Percentiles rank a stretch among this genome's conserved stretches.
Conservation (phyloP, 257 asterid species). For the Schizonepeta tenuifolia region DNA sequence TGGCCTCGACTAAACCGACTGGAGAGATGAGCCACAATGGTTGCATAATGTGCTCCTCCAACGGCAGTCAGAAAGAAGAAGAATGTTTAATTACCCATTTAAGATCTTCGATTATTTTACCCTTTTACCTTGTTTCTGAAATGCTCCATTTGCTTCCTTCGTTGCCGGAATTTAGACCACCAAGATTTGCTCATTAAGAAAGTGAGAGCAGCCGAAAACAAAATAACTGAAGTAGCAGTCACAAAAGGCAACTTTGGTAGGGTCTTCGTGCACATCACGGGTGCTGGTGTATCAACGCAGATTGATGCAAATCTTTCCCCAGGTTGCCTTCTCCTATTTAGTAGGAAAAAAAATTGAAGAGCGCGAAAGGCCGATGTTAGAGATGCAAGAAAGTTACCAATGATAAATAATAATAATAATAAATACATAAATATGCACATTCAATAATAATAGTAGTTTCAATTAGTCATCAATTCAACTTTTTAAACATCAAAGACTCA, state of each 20-base stretch:
- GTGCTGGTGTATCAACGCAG: constrained; percentile 44
- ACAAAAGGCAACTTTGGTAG: constrained; percentile 39
- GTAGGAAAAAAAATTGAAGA: constrained; percentile 21
- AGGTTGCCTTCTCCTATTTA: constrained; percentile 60
- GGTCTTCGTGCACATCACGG: constrained; percentile 41
- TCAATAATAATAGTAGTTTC: background rate
- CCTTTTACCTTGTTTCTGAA: constrained; percentile 38
- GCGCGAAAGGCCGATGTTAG: background rate
- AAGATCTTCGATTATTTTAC: background rate
- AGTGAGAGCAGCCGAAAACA: constrained; percentile 44
- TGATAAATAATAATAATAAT: too few species aligned
- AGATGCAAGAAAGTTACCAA: background rate
- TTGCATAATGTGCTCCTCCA: background rate
- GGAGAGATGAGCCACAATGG: background rate
- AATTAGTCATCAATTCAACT: background rate
- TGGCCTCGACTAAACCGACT: background rate
- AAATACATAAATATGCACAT: background rate
- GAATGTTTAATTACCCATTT: background rate
- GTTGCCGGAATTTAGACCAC: constrained; percentile 35
- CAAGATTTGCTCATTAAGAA: constrained; percentile 46
- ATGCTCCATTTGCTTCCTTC: constrained; percentile 32
- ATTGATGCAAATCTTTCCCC: constrained; percentile 85
- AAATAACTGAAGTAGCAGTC: constrained; percentile 45
- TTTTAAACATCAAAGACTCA: background rate
- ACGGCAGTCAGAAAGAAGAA: background rate